These are phyloP conservation scores for Chalciporus sphaerocephalus DNA, from an alignment of 768 basidiomycete genomes.

Conservation along the genomic window DNA sequence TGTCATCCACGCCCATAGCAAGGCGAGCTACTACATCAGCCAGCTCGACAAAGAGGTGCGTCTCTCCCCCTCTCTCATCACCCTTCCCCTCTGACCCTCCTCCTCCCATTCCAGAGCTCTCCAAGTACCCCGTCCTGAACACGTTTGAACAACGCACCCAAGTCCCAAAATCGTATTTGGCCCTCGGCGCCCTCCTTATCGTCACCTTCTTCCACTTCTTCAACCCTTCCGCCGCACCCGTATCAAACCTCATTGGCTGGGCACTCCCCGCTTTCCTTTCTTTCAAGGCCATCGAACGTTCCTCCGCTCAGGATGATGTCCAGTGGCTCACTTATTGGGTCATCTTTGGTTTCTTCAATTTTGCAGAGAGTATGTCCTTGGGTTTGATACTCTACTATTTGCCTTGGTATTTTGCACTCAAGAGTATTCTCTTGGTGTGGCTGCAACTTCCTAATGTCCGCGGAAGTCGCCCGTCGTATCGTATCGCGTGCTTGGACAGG, in stretches of 20 bases:
- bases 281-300: slow-evolving; percentile 87
- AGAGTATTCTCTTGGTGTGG: slow-evolving; percentile 89
- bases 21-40: slow-evolving; percentile 72
- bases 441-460: slow-evolving; percentile 82
- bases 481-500: slow-evolving; percentile 36
- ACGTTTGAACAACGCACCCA: slow-evolving; percentile 85
- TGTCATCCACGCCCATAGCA: slow-evolving; percentile 78
- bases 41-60: slow-evolving; percentile 97
- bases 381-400: slow-evolving; percentile 85
- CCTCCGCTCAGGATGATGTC: slow-evolving; percentile 77
- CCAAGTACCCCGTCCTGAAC: slow-evolving; percentile 83
- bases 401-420: slow-evolving; percentile 93
- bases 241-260: slow-evolving; percentile 95
- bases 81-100: background rate
- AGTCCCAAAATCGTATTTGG: slow-evolving; percentile 88
- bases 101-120: slow-evolving; percentile 44
- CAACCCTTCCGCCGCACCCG: slow-evolving; percentile 87
- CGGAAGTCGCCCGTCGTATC: slow-evolving; percentile 41
- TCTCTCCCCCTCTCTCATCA: slow-evolving; percentile 1
- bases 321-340: slow-evolving; percentile 99
- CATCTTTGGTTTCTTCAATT: slow-evolving; percentile 90
- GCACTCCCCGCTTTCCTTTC: slow-evolving; percentile 93
- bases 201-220: slow-evolving; percentile 73
- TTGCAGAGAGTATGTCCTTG: slow-evolving; percentile 82
- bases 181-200: slow-evolving; percentile 65